phyloP scores from a whole-genome alignment of 768 basidiomycete genomes.

The Psilocybe subaeruginosa region DNA sequence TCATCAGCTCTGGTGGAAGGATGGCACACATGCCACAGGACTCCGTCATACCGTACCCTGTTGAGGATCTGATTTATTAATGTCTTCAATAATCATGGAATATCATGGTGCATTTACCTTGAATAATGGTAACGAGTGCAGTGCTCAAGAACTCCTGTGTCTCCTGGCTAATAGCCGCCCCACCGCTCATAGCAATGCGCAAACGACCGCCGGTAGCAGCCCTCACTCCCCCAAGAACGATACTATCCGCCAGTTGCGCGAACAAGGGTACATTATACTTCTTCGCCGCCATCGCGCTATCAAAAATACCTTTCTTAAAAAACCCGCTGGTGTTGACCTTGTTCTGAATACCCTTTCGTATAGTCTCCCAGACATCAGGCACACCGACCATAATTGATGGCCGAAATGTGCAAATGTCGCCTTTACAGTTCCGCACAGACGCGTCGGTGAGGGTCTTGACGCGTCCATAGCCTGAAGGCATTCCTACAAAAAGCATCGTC shows the following conservation, averaged over 20 bases:
- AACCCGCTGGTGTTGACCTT: slow-evolving; percentile 74
- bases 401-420: slow-evolving; percentile 82
- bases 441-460: slow-evolving; percentile 96
- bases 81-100: not conserved
- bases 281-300: slow-evolving; percentile 77
- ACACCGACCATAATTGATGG: slow-evolving; percentile 94
- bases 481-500: slow-evolving; percentile 69
- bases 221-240: slow-evolving; percentile 77
- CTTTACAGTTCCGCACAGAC: slow-evolving; percentile 84
- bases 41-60: slow-evolving; percentile 98
- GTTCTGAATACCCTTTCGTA: slow-evolving; percentile 89
- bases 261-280: slow-evolving; percentile 69
- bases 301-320: slow-evolving; percentile 80
- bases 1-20: slow-evolving; percentile 81
- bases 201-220: slow-evolving; percentile 88
- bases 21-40: slow-evolving; percentile 89
- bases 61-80: not conserved
- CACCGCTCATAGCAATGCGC: slow-evolving; percentile 79
- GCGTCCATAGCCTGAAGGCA: slow-evolving; percentile 87
- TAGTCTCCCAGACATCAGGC: slow-evolving; percentile 96
- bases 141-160: slow-evolving; percentile 91
- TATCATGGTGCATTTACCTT: slow-evolving; percentile 56
- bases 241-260: slow-evolving; percentile 67
- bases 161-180: slow-evolving; percentile 81
- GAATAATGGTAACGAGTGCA: slow-evolving; percentile 81